phyloP scores from a whole-genome alignment of 768 basidiomycete genomes.

The Tulasnella sp. region DNA sequence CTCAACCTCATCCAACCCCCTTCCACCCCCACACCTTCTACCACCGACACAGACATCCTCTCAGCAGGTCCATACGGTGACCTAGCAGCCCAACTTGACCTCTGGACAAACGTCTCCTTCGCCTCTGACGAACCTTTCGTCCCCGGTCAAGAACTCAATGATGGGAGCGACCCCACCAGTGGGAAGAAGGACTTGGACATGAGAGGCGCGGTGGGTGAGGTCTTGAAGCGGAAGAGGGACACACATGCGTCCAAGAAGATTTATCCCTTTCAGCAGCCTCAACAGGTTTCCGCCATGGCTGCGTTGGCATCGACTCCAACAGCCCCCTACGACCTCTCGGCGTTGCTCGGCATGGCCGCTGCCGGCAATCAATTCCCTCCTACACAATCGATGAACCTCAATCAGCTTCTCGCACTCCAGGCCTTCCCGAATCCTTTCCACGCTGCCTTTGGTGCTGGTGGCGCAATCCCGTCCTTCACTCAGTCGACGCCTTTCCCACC shows the following conservation, averaged over 20 bases:
- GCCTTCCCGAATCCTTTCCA: slow-evolving; percentile 28
- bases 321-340: slow-evolving; percentile 37
- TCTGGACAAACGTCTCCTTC: slow-evolving; percentile 78
- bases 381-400: slow-evolving; percentile 26
- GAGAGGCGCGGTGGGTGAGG: slow-evolving; percentile 17
- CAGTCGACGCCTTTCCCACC: slow-evolving; percentile 28
- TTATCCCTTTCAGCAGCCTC: slow-evolving; percentile 24
- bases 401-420: slow-evolving; percentile 55
- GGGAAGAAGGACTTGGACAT: slow-evolving; percentile 31
- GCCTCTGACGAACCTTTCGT: slow-evolving; percentile 61
- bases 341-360: slow-evolving; percentile 31
- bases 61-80: slow-evolving; percentile 50
- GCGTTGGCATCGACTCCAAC: slow-evolving; percentile 9
- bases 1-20: slow-evolving; percentile 61
- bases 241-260: slow-evolving; percentile 2
- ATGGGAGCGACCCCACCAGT: slow-evolving; percentile 32
- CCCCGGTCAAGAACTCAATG: slow-evolving; percentile 26
- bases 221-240: slow-evolving; percentile 10
- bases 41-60: slow-evolving; percentile 46
- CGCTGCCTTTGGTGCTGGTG: slow-evolving; percentile 27
- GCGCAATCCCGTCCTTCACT: slow-evolving; percentile 28
- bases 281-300: background rate
- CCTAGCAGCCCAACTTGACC: slow-evolving; percentile 62
- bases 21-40: slow-evolving; percentile 30
- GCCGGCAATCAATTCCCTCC: slow-evolving; percentile 31